Percentiles rank a stretch among this genome's conserved stretches.
Conservation (phyloP, 306 rosid genomes). For the Trichosanthes cucumerina region DNA sequence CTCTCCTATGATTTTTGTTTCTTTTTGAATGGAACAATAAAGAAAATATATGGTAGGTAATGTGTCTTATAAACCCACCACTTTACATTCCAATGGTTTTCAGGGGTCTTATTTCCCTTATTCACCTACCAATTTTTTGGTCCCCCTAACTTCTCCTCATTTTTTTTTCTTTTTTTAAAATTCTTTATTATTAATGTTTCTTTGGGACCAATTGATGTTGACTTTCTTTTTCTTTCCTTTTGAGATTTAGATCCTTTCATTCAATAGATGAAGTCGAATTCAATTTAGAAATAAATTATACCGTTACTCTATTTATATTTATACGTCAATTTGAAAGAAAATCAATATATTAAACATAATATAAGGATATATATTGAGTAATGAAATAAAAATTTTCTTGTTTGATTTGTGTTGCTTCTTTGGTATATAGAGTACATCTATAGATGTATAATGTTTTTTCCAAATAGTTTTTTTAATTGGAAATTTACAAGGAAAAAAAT, state of each 20-base stretch:
- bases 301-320: too few relatives aligned
- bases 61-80: constrained; percentile 15
- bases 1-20: not conserved
- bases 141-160: not conserved
- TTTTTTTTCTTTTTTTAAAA: not conserved
- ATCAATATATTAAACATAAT: too few relatives aligned
- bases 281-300: too few relatives aligned
- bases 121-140: not conserved
- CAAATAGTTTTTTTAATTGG: too few relatives aligned
- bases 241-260: not conserved
- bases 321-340: too few relatives aligned
- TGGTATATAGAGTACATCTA: too few relatives aligned
- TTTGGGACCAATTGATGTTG: not conserved
- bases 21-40: not conserved
- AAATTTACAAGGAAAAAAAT: too few relatives aligned
- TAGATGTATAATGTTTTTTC: too few relatives aligned
- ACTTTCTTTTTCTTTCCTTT: not conserved
- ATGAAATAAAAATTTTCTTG: too few relatives aligned
- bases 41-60: constrained; percentile 6
- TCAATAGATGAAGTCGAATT: not conserved
- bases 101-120: not conserved
- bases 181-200: not conserved
- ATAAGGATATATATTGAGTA: too few relatives aligned
- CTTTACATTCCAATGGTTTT: constrained; percentile 6
- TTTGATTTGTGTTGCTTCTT: too few relatives aligned